These are phyloP conservation scores for Trypanosoma conorhini DNA, from an alignment of 208 protist species.

Conservation along the genomic window DNA sequence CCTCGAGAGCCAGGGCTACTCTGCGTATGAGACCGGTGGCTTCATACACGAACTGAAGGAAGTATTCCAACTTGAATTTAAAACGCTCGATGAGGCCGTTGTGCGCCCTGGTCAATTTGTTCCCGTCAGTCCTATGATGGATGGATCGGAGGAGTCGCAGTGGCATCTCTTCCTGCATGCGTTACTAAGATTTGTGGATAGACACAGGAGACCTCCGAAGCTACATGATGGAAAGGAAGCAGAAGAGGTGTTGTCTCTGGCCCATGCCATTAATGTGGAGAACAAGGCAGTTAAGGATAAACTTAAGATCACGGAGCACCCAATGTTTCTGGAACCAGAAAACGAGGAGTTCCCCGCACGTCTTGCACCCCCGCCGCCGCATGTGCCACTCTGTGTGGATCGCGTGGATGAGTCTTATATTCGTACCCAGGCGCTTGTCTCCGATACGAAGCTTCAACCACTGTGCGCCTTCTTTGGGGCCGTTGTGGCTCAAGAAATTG, in stretches of 20 bases:
- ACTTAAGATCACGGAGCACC: not conserved
- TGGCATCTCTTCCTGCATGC: conserved; percentile 63
- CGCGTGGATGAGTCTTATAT: conserved; percentile 56
- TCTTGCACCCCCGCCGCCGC: conserved; percentile 51
- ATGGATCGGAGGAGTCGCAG: conserved; percentile 76
- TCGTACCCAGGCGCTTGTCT: conserved; percentile 48
- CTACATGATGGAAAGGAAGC: conserved; percentile 71
- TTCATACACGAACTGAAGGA: conserved; percentile 89
- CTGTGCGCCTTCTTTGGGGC: conserved; percentile 94
- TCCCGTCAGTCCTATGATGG: conserved; percentile 85
- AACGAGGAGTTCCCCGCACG: conserved; percentile 69
- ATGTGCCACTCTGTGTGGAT: conserved; percentile 55
- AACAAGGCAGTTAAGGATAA: conserved; percentile 34
- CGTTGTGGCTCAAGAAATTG: conserved; percentile 96
- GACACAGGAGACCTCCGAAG: conserved; percentile 56
- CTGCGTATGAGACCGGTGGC: conserved; percentile 74
- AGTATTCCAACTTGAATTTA: conserved; percentile 51
- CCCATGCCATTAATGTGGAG: conserved; percentile 52
- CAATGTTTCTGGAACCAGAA: conserved; percentile 22
- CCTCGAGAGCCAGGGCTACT: conserved; percentile 69
- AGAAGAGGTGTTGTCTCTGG: conserved; percentile 52
- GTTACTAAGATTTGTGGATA: conserved; percentile 71
- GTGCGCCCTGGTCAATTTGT: conserved; percentile 65
- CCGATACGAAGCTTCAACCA: conserved; percentile 81
- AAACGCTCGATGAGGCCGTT: conserved; percentile 56